Conservation (phyloP, 2,329 filamentous ascomycete species). For the Penicillium sp. region DNA sequence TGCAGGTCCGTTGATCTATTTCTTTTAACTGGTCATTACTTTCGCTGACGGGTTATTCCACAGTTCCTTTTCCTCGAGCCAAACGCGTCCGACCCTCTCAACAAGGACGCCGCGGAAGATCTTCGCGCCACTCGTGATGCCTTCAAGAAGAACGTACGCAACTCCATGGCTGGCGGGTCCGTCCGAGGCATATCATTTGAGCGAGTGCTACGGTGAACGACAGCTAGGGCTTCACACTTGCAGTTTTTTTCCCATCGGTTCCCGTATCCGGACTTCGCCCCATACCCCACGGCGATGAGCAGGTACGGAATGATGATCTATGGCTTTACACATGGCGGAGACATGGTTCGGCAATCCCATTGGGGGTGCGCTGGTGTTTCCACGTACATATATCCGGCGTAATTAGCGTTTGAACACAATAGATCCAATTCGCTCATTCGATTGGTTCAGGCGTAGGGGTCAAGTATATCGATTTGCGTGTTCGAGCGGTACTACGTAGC, state of each 20-base stretch:
- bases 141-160: slow-evolving; percentile 88
- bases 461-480: background rate
- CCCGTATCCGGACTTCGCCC: background rate
- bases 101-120: slow-evolving; percentile 96
- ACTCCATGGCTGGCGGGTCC: slow-evolving; percentile 75
- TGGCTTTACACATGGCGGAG: slow-evolving; percentile 13
- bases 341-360: background rate
- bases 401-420: slow-evolving; percentile 39
- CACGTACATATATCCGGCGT: slow-evolving; percentile 31
- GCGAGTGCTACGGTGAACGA: slow-evolving; percentile 65
- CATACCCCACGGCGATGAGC: background rate
- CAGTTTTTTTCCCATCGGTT: background rate
- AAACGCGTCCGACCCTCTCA: slow-evolving; percentile 94
- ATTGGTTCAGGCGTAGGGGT: background rate
- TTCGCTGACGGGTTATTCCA: background rate
- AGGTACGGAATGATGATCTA: slow-evolving; percentile 17
- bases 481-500: background rate
- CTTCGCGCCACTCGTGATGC: slow-evolving; percentile 78
- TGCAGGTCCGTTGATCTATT: slow-evolving; percentile 62
- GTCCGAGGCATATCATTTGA: slow-evolving; percentile 76
- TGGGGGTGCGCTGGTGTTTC: slow-evolving; percentile 18
- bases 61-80: slow-evolving; percentile 97
- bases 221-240: background rate
- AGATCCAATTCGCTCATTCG: slow-evolving; percentile 15
- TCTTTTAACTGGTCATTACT: background rate